Base-by-base conservation (phyloP, 1,139 yeast genomes). In the Geotrichum phurueaensis region DNA sequence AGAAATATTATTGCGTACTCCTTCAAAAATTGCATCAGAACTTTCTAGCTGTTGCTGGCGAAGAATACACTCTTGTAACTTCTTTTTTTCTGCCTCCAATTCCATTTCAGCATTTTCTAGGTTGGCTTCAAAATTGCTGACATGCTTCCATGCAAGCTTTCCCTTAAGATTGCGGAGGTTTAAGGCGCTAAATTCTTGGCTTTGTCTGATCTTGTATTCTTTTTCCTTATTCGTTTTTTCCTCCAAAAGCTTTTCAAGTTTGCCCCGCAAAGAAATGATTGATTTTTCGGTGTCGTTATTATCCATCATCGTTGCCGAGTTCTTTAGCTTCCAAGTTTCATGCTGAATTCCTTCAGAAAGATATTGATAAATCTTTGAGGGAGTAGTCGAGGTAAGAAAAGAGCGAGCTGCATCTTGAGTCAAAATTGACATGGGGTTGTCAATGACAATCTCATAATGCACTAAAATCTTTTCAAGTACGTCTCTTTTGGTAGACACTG, bases 331-430 rank as follows among this genome's bases (percentile, higher is more conserved):
- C 61, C 58, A 56, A 25, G 53, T 39, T 27, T 58, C 61, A 33
- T 61, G 63, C 12, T 51, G 47, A 31, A 59, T 59, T 15, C 65
- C 64, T 53, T 59, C 51, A 2, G 60, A 54, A 65, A 63, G 25
- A 60, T 59, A 49, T 69, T 63, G 48, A 66, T 65, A 47, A 55
- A 62, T 68, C 73, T 54, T 53, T 23, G 57, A 22, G 29, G 53
- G 54, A 13, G 50, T 53, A 1, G 88, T 80, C 31, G 85, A 83
- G 0, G 96, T 87, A 61, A 95, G 76, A 70, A 95, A 94, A 27
- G 94, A 89, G 66, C 97, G 81, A 0, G 99, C 99, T 63, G 87
- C 89, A 68, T 95, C 98, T 72, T 95, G 99, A 0, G 96, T 89
- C 58, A 95, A 78, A 68, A 95, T 89, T 1, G 96, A 90, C 81